Percentiles rank a stretch among this genome's conserved stretches.
Conservation (phyloP, 495 filamentous ascomycete species). For the Penicillium maclennaniae region DNA sequence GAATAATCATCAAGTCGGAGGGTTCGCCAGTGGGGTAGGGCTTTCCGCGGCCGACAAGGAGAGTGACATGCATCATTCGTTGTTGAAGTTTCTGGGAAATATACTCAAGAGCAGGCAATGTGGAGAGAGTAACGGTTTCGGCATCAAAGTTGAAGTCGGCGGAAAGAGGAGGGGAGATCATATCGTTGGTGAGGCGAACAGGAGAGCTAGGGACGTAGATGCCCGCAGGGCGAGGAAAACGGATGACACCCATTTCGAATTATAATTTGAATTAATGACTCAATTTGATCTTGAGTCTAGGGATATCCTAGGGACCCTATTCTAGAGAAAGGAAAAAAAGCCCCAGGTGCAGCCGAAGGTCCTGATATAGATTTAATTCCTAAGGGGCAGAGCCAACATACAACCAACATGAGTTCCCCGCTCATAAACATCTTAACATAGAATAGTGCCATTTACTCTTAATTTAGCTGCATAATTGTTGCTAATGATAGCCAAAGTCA, state of each 20-base stretch:
- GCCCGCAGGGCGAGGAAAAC: conserved; percentile 40
- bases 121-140: conserved; percentile 37
- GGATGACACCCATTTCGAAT: conserved; percentile 40
- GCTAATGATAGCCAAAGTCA: conserved; percentile 24
- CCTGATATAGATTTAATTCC: conserved; percentile 15
- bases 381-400: conserved; percentile 5
- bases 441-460: conserved; percentile 13
- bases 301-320: not conserved
- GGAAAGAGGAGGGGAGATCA: conserved; percentile 45
- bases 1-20: conserved; percentile 46
- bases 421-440: conserved; percentile 13
- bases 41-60: conserved; percentile 46
- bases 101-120: conserved; percentile 46
- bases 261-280: not conserved
- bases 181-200: conserved; percentile 37
- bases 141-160: conserved; percentile 43
- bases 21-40: conserved; percentile 41
- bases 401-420: conserved; percentile 17
- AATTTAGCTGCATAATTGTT: conserved; percentile 15
- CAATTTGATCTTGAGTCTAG: not conserved
- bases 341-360: not conserved
- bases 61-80: conserved; percentile 44
- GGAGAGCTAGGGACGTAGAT: conserved; percentile 39
- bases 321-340: conserved; percentile 2
- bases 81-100: conserved; percentile 47